Evolutionary conservation across 2,329 filamentous ascomycete species (phyloP), one percentile per base, ranked within the genome.

Genomic region (Colletotrichum trifolii): DNA sequence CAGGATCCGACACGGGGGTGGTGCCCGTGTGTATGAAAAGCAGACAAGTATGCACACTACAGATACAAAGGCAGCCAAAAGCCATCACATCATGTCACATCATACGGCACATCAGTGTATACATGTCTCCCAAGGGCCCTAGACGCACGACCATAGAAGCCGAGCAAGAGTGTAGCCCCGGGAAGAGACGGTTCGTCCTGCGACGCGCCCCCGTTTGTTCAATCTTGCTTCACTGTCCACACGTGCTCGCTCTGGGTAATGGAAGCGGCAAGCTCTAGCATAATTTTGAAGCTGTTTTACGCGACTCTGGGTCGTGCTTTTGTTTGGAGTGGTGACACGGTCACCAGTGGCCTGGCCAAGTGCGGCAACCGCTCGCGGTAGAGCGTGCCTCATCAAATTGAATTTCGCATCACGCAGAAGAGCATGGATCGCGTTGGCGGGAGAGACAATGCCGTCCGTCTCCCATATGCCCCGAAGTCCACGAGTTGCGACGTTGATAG

Each of bases 151-250:
- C 69, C 64, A 71, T 57, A 66, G 50, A 58, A 42, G 61, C 39
- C 42, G 65, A 54, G 64, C 66, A 60, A 64, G 66, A 62, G 49
- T 52, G 65, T 52, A 65, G 64, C 52, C 64, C 60, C 52, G 65
- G 67, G 57, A 63, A 65, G 58, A 61, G 61, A 65, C 67, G 66
- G 66, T 68, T 54, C 67, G 70, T 66, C 69, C 73, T 73, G 72
- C 71, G 71, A 68, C 68, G 64, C 50, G 57, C 68, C 55, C 66
- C 50, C 61, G 71, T 70, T 79, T 55, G 45, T 79, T 85, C 78
- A 64, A 78, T 89, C 71, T 89, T 82, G 87, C 87, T 89, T 89
- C 87, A 87, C 78, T 87, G 87, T 89, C 87, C 87, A 89, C 87
- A 89, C 87, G 86, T 86, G 84, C 82, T 76, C 86, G 85, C 81